Evolutionary conservation across 2,329 filamentous ascomycete genomes (phyloP), one percentile per base, ranked within the genome.

Genomic region (Dactylella cylindrospora): DNA sequence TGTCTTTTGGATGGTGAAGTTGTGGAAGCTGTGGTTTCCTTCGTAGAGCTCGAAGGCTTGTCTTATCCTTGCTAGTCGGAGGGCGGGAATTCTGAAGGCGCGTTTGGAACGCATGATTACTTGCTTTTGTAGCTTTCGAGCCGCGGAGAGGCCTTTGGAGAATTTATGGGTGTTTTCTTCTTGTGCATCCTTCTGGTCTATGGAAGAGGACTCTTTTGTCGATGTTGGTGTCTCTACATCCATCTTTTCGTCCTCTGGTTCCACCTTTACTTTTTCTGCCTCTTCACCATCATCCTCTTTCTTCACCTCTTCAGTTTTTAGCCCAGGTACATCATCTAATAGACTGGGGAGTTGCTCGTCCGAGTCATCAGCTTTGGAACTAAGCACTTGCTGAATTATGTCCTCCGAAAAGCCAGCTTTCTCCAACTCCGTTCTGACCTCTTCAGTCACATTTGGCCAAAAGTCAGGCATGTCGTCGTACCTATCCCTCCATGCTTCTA

Each of bases 1-100:
- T 0, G 81, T 78, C 75, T 97, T 98, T 68, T 93, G 86, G 54
- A 98, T 83, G 1, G 93, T 98, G 77, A 94, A 98, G 78, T 98
- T 98, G 80, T 96, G 90, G 77, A 85, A 98, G 76, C 95, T 95
- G 69, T 80, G 80, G 3, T 90, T 96, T 65, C 93, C 93, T 7
- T 85, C 74, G 74, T 93, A 98, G 66, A 80, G 77, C 68, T 82
- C 74, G 7, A 98, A 79, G 0, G 84, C 84, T 26, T 82, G 79
- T 72, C 95, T 88, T 1, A 98, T 81, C 61, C 85, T 84, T 22
- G 80, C 75, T 40, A 93, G 78, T 6, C 93, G 89, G 15, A 76
- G 75, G 0, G 81, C 75, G 0, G 86, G 84, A 52, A 95, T 85
- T 43, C 91, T 88, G 72, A 96, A 97, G 1, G 83, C 80, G 71